Evolutionary conservation across 2,329 filamentous ascomycete genomes (phyloP).

Genomic region (Falciphora oryzae): DNA sequence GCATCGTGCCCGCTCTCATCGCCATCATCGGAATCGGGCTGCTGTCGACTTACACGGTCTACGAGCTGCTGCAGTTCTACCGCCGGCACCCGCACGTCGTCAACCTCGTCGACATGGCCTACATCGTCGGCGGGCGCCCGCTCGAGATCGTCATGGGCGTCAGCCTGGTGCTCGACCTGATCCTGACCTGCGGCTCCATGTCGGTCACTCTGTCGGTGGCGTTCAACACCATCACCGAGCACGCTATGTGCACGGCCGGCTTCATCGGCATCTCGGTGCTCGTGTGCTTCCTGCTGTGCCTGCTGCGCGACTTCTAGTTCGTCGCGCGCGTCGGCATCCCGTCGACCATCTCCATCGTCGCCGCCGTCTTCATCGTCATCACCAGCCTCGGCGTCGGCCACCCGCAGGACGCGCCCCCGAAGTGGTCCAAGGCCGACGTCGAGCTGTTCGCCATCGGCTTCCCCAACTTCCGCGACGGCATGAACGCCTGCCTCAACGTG

Average conservation of each 20-base stretch:
- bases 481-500: conserved; percentile 9
- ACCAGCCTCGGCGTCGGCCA: conserved; percentile 4
- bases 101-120: conserved; percentile 8
- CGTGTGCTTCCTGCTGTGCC: conserved; percentile 6
- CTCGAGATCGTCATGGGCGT: conserved; percentile 7
- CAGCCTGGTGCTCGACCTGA: background rate
- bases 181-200: conserved; percentile 5
- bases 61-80: conserved; percentile 10
- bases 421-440: conserved; percentile 1
- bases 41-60: conserved; percentile 8
- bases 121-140: conserved; percentile 4
- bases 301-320: conserved; percentile 4
- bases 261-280: conserved; percentile 6
- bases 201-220: conserved; percentile 6
- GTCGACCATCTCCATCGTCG: conserved; percentile 6
- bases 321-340: conserved; percentile 6
- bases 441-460: background rate
- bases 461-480: conserved; percentile 4
- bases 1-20: conserved; percentile 4
- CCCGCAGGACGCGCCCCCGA: background rate
- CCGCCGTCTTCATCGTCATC: conserved; percentile 9
- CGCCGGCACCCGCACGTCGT: conserved; percentile 8
- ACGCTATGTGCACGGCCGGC: conserved; percentile 7
- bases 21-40: conserved; percentile 6
- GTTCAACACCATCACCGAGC: conserved; percentile 5